Conservation (phyloP, 495 filamentous ascomycete genomes). For the Ramalina peruviana region DNA sequence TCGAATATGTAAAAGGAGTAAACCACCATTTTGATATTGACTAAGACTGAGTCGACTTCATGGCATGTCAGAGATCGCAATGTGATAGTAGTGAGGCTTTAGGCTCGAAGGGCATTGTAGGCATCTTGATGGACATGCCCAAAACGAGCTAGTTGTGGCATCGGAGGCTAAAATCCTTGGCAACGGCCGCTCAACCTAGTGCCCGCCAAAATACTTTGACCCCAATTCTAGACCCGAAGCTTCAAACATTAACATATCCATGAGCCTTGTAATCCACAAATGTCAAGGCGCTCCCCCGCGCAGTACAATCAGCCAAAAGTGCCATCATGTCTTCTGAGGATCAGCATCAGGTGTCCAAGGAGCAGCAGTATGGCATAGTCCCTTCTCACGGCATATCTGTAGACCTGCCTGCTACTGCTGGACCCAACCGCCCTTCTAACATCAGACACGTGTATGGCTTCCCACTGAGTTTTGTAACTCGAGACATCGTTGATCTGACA, state of each 20-base stretch:
- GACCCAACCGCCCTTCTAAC: slow-evolving; percentile 17
- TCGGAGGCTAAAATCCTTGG: too few species aligned
- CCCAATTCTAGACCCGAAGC: too few species aligned
- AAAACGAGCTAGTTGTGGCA: too few species aligned
- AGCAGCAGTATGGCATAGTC: slow-evolving; percentile 21
- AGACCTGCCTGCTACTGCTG: slow-evolving; percentile 16
- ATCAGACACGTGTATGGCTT: slow-evolving; percentile 30
- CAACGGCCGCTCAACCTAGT: too few species aligned
- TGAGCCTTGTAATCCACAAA: too few species aligned
- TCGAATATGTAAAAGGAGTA: slow-evolving; percentile 99
- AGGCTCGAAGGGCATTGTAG: neutral
- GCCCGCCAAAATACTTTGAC: too few species aligned
- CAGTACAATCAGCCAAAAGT: neutral
- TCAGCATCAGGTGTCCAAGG: slow-evolving; percentile 12
- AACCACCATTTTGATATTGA: slow-evolving; percentile 55
- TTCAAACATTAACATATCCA: too few species aligned
- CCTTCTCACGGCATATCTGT: slow-evolving; percentile 27
- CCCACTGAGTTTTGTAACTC: neutral
- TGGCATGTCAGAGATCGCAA: neutral
- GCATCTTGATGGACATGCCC: neutral
- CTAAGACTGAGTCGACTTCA: neutral
- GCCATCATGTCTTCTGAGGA: neutral
- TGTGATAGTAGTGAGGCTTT: neutral
- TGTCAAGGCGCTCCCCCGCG: neutral
- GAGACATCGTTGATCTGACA: slow-evolving; percentile 1